Percentiles rank a stretch among this genome's conserved stretches.
These are phyloP conservation scores for Populus hybrid DNA, from an alignment of 441 rosid genomes.

Conservation along the genomic window DNA sequence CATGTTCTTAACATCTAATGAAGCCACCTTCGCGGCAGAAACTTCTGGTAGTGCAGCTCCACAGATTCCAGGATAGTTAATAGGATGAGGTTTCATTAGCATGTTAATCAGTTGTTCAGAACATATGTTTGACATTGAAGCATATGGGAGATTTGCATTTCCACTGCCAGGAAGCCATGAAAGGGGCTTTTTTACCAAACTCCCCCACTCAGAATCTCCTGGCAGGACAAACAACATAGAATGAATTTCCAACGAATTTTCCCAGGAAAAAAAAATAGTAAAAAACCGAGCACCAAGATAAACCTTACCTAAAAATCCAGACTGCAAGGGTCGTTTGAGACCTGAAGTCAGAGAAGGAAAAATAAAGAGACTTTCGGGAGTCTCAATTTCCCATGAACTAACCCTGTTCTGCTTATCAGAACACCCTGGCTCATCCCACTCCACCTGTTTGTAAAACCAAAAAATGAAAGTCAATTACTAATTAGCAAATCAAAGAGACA, in stretches of 20 bases:
- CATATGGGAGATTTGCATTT: slow-evolving; percentile 49
- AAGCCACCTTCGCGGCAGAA: slow-evolving; percentile 34
- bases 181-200: slow-evolving; percentile 71
- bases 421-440: slow-evolving; percentile 99
- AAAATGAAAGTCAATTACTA: neutral
- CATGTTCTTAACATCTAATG: slow-evolving; percentile 44
- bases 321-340: slow-evolving; percentile 71
- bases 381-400: slow-evolving; percentile 96
- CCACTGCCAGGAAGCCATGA: slow-evolving; percentile 54
- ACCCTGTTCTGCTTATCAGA: slow-evolving; percentile 87
- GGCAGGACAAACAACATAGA: slow-evolving; percentile 1
- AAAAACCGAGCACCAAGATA: neutral
- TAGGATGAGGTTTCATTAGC: slow-evolving; percentile 64
- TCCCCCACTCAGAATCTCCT: slow-evolving; percentile 90
- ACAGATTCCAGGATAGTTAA: slow-evolving; percentile 30
- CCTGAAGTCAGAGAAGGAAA: slow-evolving; percentile 93
- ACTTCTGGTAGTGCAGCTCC: slow-evolving; percentile 39
- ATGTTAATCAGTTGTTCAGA: slow-evolving; percentile 71
- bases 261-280: neutral
- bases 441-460: slow-evolving; percentile 47
- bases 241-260: slow-evolving; percentile 1
- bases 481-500: slow-evolving; percentile 3
- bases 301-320: slow-evolving; percentile 64
- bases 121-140: slow-evolving; percentile 43
- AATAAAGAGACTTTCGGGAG: slow-evolving; percentile 97